Conservation (phyloP, 768 basidiomycete species). For the Dentipellis fragilis region DNA sequence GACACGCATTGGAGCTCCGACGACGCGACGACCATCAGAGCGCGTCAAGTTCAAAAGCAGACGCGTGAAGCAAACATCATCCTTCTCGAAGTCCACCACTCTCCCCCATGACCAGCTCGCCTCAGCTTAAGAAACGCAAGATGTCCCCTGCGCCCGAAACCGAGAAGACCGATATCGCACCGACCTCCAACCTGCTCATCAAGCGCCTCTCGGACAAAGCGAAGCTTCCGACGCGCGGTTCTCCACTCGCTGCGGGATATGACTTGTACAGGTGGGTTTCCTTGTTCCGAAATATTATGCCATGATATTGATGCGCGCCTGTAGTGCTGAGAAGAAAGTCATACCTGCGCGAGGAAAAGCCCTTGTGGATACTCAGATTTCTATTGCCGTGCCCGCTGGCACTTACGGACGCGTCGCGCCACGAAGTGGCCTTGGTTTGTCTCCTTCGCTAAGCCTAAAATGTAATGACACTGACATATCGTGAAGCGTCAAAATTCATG, state of each 20-base stretch:
- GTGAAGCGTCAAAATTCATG: slow-evolving; percentile 87
- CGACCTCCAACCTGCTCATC: slow-evolving; percentile 54
- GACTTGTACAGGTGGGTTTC: slow-evolving; percentile 80
- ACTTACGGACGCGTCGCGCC: slow-evolving; percentile 97
- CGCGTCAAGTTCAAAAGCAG: not conserved
- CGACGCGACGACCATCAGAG: not conserved
- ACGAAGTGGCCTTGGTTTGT: slow-evolving; percentile 80
- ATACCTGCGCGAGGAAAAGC: slow-evolving; percentile 90
- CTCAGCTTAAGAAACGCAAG: slow-evolving; percentile 47
- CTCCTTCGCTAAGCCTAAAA: not conserved
- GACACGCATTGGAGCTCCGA: not conserved
- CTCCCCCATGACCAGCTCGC: not conserved
- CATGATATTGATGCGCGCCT: not conserved
- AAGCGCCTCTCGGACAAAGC: slow-evolving; percentile 81
- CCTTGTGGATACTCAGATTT: slow-evolving; percentile 82
- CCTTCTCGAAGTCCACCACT: not conserved
- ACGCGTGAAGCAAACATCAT: not conserved
- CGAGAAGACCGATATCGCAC: slow-evolving; percentile 22
- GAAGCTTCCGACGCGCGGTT: slow-evolving; percentile 78
- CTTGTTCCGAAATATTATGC: not conserved
- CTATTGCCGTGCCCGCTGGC: slow-evolving; percentile 86
- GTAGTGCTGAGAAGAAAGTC: slow-evolving; percentile 73
- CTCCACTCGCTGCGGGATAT: slow-evolving; percentile 82
- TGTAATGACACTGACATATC: not conserved
- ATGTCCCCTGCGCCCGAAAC: slow-evolving; percentile 31